Conservation (phyloP, 768 basidiomycete genomes). For the Mycena sanguinolenta region DNA sequence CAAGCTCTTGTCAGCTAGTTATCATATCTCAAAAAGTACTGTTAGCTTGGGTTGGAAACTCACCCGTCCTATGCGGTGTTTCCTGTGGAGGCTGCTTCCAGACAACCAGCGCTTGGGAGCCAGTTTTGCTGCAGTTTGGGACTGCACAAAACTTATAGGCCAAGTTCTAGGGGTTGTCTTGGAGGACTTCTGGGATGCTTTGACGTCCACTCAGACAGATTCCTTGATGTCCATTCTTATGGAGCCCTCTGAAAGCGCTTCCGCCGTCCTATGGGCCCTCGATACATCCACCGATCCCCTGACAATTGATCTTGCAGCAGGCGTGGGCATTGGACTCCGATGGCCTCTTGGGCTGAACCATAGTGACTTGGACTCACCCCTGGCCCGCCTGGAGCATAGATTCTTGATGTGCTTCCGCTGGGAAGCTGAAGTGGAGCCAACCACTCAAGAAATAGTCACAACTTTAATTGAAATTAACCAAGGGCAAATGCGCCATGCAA, state of each 20-base stretch:
- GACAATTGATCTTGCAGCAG: neutral
- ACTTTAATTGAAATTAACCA: neutral
- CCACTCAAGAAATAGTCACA: too few relatives aligned
- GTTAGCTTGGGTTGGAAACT: neutral
- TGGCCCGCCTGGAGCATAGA: neutral
- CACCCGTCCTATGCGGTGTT: too few relatives aligned
- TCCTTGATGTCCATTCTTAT: neutral
- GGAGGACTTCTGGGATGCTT: neutral
- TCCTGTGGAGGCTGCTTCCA: too few relatives aligned
- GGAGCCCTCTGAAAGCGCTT: neutral
- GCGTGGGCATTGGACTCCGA: neutral
- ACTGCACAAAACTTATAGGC: neutral
- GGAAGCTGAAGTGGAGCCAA: too few relatives aligned
- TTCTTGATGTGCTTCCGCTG: neutral
- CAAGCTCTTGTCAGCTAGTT: neutral
- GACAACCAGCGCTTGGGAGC: too few relatives aligned
- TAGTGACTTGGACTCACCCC: neutral
- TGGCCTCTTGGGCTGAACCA: neutral
- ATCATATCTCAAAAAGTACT: too few relatives aligned
- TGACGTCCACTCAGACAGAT: too few relatives aligned
- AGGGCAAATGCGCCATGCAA: neutral
- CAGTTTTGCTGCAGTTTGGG: neutral
- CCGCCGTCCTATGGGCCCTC: slow-evolving; percentile 3
- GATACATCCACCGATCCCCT: neutral
- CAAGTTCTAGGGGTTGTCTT: neutral